phyloP scores from a whole-genome alignment of 768 basidiomycete species.

The Podaxis sp. region DNA sequence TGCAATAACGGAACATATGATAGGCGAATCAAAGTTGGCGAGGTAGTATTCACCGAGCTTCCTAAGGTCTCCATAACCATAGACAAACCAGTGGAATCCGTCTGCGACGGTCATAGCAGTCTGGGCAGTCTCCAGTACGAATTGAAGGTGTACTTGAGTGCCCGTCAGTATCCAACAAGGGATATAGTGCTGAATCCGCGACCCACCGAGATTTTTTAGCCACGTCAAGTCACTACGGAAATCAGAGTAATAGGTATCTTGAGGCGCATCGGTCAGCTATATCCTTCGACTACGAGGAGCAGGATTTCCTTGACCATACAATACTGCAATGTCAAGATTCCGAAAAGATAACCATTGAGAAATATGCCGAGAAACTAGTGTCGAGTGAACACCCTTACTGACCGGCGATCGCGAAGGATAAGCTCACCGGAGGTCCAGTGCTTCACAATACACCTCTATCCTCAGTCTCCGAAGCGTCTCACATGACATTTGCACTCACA shows the following conservation, averaged over 20 bases:
- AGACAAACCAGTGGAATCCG: conserved; percentile 12
- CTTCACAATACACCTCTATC: neutral
- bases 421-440: conserved; percentile 4
- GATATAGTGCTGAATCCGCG: neutral
- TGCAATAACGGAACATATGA: conserved; percentile 6
- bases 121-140: neutral
- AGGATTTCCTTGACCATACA: neutral
- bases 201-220: conserved; percentile 5
- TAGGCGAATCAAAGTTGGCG: conserved; percentile 10
- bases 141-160: conserved; percentile 2
- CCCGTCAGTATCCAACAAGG: neutral
- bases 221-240: conserved; percentile 7
- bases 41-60: conserved; percentile 9
- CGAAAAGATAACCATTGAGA: conserved; percentile 9
- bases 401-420: no score
- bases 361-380: conserved; percentile 7
- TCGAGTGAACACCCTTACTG: neutral
- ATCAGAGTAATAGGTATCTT: conserved; percentile 1
- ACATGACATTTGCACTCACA: neutral
- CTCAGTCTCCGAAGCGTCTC: neutral
- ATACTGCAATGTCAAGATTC: conserved; percentile 9
- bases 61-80: conserved; percentile 6
- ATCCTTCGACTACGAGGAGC: neutral
- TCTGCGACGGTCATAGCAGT: conserved; percentile 9
- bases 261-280: neutral